Evolutionary conservation across 2,329 filamentous ascomycete genomes (phyloP), one percentile per base, ranked within the genome.

Genomic region (Chrysoporthe cubensis): DNA sequence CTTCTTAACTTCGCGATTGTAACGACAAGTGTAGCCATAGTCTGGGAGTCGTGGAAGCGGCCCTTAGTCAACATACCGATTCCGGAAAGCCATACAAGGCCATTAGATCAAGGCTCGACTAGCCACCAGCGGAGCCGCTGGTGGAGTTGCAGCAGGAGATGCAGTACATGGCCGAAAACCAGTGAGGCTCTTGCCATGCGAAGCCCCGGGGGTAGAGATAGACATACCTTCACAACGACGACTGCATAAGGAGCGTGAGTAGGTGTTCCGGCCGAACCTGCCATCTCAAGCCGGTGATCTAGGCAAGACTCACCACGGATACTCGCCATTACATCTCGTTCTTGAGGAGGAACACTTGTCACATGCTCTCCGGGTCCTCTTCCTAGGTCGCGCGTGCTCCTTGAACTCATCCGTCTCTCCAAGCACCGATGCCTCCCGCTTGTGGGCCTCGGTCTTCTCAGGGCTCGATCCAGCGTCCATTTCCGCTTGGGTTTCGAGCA

Each of bases 291-390:
- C 54, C 63, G 57, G 62, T 57, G 21, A 60, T 43, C 11, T 9
- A 40, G 34, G 21, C 8, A 40, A n/a, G 14, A 69, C 79, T 77
- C 70, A 82, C 81, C 78, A 82, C 54, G 78, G 77, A 40, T 66
- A 71, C 62, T 79, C 74, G 26, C 81, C 81, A 70, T 83, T 78
- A 67, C 81, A 83, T 48, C 81, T 75, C 5, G 79, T 80, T 66
- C 80, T 75, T 2, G 80, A 81, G 6, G 74, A 71, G 64, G 78
- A 81, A 72, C 78, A 80, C 44, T 76, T 75, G 70, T 80, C 78
- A 60, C 78, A 80, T 14, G 78, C 78, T 59, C 77, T 70, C 16
- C 72, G 66, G 0, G 75, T 74, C 59, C 76, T 71, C 65, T 72
- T 75, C n/a, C 72, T 67, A 7, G 67, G 69, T 1, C 69, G 69